Evolutionary conservation across 2,329 filamentous ascomycete genomes (phyloP), one percentile per base, ranked within the genome.

Genomic region (Graphium sp.): DNA sequence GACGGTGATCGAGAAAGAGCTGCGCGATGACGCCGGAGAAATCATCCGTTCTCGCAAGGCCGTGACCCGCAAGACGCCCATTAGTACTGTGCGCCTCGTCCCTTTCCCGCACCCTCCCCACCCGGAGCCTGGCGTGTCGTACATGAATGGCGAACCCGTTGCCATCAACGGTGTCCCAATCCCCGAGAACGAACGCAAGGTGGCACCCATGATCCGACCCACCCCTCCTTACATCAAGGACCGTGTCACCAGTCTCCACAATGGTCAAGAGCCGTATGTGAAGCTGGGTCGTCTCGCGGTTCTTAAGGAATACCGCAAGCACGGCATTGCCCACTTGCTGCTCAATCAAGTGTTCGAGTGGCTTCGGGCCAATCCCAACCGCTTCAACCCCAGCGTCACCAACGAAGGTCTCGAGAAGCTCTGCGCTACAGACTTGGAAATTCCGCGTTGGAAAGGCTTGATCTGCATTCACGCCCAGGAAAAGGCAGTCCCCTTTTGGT

Each of bases 241-340:
- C 43, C 52, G 58, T 4, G 40, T 48, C 24, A 70, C 62, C 22
- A 60, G 51, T 28, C 54, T 61, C 37, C 64, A 69, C 44, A 62
- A 78, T 41, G 66, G 64, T 6, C 44, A 56, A 21, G 82, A 91
- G 42, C 72, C 79, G 0, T 92, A 87, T 48, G 59, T 92, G 36
- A 91, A 87, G 52, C 53, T 94, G 2, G 82, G 82, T 5, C 67
- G 82, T 1, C 58, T 94, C 17, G 79, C 82, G 1, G 74, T 89
- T 0, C 39, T 79, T 10, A 53, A 60, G 7, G 58, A 66, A 16
- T 81, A 71, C 44, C 67, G 83, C 18, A 69, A 74, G 1, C 60
- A 63, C 35, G 68, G 70, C 8, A 55, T 91, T 18, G 74, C 69
- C 1, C 61, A 60, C 28, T 52, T 73, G 32, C 56, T 94, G 15